These are phyloP conservation scores for Lentinula edodes DNA, from an alignment of 768 basidiomycete genomes.

Conservation along the genomic window DNA sequence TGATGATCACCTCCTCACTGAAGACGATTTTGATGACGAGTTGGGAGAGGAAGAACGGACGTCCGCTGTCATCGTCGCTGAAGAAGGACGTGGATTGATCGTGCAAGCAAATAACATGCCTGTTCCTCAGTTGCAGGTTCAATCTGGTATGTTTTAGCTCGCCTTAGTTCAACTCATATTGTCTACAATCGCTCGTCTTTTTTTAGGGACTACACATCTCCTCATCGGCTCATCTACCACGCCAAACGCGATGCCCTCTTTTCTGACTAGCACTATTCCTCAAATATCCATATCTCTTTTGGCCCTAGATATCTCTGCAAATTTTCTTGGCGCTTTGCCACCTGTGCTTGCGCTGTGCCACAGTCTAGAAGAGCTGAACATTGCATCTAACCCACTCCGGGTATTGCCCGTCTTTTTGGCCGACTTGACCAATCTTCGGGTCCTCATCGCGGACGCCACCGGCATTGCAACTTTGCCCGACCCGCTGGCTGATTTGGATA, in stretches of 20 bases:
- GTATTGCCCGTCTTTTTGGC: constrained; percentile 89
- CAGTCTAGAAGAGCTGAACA: constrained; percentile 87
- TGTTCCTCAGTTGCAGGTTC: constrained; percentile 57
- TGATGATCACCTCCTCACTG: constrained; percentile 36
- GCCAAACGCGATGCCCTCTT: constrained; percentile 71
- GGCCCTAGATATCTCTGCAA: constrained; percentile 89
- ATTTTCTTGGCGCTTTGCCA: constrained; percentile 80
- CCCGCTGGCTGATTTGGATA: constrained; percentile 65
- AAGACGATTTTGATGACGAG: constrained; percentile 44
- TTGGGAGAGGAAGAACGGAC: constrained; percentile 64
- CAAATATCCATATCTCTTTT: constrained; percentile 74
- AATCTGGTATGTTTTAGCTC: constrained; percentile 53
- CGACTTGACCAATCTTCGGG: constrained; percentile 68
- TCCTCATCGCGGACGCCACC: constrained; percentile 91
- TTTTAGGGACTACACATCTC: constrained; percentile 87
- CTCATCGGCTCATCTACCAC: constrained; percentile 78
- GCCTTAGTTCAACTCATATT: background rate
- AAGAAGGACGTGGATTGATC: constrained; percentile 81
- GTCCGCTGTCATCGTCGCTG: constrained; percentile 71
- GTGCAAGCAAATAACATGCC: constrained; percentile 64
- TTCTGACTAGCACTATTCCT: constrained; percentile 66
- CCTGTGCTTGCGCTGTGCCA: constrained; percentile 75
- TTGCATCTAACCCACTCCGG: constrained; percentile 86
- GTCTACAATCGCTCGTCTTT: background rate
- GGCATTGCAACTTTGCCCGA: constrained; percentile 74